phyloP scores from a whole-genome alignment of 768 basidiomycete species.

The Sporobolomyces phaffii region DNA sequence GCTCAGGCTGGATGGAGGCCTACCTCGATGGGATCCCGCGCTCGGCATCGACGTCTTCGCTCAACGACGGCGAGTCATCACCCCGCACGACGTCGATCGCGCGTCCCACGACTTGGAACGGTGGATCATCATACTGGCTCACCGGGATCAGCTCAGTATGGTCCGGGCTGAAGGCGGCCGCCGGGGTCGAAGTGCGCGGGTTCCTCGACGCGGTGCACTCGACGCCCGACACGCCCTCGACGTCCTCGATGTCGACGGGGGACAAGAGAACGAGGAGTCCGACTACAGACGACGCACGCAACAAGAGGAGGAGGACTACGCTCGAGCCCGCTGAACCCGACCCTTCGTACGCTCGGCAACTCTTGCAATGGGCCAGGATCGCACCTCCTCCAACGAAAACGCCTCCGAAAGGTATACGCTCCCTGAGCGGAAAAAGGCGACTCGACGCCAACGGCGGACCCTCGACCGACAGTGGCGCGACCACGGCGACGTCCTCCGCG shows the following conservation, averaged over 20 bases:
- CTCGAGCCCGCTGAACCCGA: background rate
- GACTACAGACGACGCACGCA: background rate
- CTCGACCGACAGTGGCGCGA: background rate
- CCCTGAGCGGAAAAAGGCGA: constrained; percentile 6
- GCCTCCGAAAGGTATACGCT: too few relatives aligned
- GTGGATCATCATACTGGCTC: background rate
- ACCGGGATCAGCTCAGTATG: constrained; percentile 9
- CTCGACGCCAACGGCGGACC: background rate
- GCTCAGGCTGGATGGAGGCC: constrained; percentile 11
- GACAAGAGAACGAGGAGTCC: too few relatives aligned
- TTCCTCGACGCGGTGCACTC: background rate
- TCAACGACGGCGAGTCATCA: too few relatives aligned
- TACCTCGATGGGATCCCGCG: constrained; percentile 5
- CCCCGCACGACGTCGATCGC: background rate
- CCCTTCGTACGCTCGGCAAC: background rate
- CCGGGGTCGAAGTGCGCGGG: background rate
- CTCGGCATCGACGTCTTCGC: background rate
- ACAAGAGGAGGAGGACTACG: background rate
- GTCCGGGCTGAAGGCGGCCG: background rate
- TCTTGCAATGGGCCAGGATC: too few relatives aligned
- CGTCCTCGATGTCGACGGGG: background rate
- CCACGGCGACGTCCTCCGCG: background rate
- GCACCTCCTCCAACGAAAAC: too few relatives aligned
- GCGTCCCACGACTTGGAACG: background rate
- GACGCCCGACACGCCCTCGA: too few relatives aligned